phyloP scores from a whole-genome alignment of 352 stramenopile species.

The Phytophthora podocarpi region DNA sequence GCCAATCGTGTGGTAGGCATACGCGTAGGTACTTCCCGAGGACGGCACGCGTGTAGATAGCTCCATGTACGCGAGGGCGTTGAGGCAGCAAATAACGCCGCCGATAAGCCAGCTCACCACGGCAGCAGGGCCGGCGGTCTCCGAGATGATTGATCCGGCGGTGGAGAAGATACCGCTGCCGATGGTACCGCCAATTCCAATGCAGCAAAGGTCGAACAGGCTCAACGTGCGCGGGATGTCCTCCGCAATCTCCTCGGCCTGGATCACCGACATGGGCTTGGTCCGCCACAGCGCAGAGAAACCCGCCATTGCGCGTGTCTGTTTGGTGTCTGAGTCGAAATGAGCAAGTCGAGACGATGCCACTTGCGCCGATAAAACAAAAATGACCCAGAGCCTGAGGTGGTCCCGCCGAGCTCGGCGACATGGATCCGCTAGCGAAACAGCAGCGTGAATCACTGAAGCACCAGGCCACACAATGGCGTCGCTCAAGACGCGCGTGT shows the following conservation, averaged over 20 bases:
- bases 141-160: slow-evolving; percentile 64
- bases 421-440: slow-evolving; percentile 29
- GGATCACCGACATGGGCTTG: slow-evolving; percentile 62
- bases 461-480: slow-evolving; percentile 28
- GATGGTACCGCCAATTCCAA: slow-evolving; percentile 91
- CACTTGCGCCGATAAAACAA: slow-evolving; percentile 15
- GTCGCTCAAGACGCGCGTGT: slow-evolving; percentile 4
- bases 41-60: slow-evolving; percentile 80
- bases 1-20: slow-evolving; percentile 90
- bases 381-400: slow-evolving; percentile 15
- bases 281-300: slow-evolving; percentile 34
- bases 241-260: slow-evolving; percentile 54
- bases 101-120: slow-evolving; percentile 76
- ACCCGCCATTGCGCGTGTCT: slow-evolving; percentile 18
- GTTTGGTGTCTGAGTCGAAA: neutral
- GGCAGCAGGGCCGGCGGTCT: slow-evolving; percentile 72
- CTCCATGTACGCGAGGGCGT: slow-evolving; percentile 88
- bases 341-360: neutral
- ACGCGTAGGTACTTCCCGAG: slow-evolving; percentile 91
- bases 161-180: slow-evolving; percentile 90
- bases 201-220: slow-evolving; percentile 84
- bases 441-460: slow-evolving; percentile 10
- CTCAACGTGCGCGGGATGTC: slow-evolving; percentile 58
- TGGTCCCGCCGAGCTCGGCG: slow-evolving; percentile 5
- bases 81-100: slow-evolving; percentile 74